Percentiles rank a stretch among this genome's conserved stretches.
These are phyloP conservation scores for Sporisorium scitamineum DNA, from an alignment of 1,284 basidiomycete species.

Conservation along the genomic window DNA sequence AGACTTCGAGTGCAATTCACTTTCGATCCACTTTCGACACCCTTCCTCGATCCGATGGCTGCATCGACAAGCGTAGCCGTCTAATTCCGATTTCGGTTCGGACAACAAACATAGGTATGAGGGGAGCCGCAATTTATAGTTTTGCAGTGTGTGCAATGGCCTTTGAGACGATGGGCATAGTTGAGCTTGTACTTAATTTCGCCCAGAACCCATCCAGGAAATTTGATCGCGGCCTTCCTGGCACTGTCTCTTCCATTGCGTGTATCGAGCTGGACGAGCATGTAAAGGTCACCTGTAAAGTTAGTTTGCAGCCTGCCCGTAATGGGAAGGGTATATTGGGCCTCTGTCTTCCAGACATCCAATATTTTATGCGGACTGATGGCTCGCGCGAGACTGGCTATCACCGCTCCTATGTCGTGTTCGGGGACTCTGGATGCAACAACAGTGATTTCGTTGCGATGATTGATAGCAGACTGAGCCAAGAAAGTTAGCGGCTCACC, in stretches of 20 bases:
- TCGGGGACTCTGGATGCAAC: not conserved
- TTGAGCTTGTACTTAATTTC: not conserved
- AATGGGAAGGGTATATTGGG: not conserved
- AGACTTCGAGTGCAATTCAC: not conserved
- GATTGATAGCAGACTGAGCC: not conserved
- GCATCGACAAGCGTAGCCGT: not conserved
- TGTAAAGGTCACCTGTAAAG: slow-evolving; percentile 1
- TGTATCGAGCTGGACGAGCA: slow-evolving; percentile 1
- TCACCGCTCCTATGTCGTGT: not conserved
- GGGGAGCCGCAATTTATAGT: not conserved
- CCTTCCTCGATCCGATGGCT: not conserved
- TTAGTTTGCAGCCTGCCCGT: not conserved
- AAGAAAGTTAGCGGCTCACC: not conserved
- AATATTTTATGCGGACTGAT: not conserved
- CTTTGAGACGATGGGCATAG: not conserved
- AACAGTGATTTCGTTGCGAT: not conserved
- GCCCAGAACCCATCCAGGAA: not conserved
- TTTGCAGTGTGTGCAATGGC: slow-evolving; percentile 1
- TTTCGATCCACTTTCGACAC: not conserved
- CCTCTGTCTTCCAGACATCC: not conserved
- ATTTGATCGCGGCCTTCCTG: not conserved
- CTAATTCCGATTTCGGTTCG: not conserved
- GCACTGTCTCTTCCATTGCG: not conserved
- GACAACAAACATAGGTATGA: not conserved
- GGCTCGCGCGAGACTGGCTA: not conserved